Evolutionary conservation across 2,329 filamentous ascomycete genomes (phyloP), one percentile per base, ranked within the genome.

Genomic region (Cytospora paraplurivora): DNA sequence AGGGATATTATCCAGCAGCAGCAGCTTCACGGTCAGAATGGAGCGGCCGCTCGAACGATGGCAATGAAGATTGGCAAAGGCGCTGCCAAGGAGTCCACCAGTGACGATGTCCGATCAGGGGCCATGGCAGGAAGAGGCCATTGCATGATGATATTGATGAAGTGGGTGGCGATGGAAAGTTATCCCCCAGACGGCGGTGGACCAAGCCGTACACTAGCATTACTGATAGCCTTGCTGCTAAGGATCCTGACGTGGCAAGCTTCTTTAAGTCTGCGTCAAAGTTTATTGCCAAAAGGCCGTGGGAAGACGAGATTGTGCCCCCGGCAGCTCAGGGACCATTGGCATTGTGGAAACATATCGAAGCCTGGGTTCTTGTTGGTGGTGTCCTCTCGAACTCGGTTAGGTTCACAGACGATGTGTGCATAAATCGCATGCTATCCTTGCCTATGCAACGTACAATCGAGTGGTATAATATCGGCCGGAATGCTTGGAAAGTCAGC

Each of bases 401-500:
- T 10, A 37, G 12, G 17, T 13, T 54, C 1, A 37, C 57, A 4
- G 13, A 38, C 17, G 17, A 53, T 37, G 55, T 32, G 11, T 47
- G 15, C 27, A 54, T 37, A 15, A 35, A 13, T 4, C 12, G 34
- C 17, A 35, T 58, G 13, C 10, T 54, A 32, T 41, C 35, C 15
- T 35, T 58, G 21, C 61, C 54, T 21, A 56, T 21, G 32, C 21
- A 37, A 33, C 61, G 61, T 32, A 35, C 49, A 5, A 47, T 62
- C 10, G 54, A 62, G 33, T 62, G 61, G 61, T 58, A 62, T 19
- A 12, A 49, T 7, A 12, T 11, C n/a, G 17, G 12, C 35, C 11
- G 27, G 27, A 21, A 19, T 17, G 17, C 12, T 37, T 62, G 61
- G 61, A 50, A 3, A 7, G 57, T 51, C 55, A 52, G 27, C 4